Evolutionary conservation across 768 basidiomycete species (phyloP).

Genomic region (Pisolithus sp.): DNA sequence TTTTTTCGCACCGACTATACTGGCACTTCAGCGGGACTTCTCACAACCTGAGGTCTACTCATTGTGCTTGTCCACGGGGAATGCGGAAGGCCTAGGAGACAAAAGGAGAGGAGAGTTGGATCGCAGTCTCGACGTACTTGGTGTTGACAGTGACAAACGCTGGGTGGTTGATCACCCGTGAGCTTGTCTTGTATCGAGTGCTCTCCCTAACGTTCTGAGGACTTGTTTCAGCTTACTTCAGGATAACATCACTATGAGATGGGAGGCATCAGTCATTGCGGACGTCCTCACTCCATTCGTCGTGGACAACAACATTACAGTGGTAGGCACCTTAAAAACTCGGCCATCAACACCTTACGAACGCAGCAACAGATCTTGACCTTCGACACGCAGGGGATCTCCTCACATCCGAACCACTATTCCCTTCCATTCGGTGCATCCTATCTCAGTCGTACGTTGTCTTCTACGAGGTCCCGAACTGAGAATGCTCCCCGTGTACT

Average conservation of each 20-base stretch:
- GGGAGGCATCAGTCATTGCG: slow-evolving; percentile 59
- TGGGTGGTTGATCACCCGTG: slow-evolving; percentile 69
- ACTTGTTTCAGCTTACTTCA: slow-evolving; percentile 46
- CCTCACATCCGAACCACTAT: slow-evolving; percentile 83
- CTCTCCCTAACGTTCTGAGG: slow-evolving; percentile 6
- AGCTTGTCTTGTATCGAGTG: slow-evolving; percentile 23
- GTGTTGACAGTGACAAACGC: slow-evolving; percentile 48
- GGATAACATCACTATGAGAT: slow-evolving; percentile 64
- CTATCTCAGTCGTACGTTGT: slow-evolving; percentile 33
- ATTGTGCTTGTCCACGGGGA: slow-evolving; percentile 71
- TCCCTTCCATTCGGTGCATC: slow-evolving; percentile 57
- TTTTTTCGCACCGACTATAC: slow-evolving; percentile 86
- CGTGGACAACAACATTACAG: slow-evolving; percentile 49
- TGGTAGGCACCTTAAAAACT: slow-evolving; percentile 36
- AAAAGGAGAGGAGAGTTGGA: slow-evolving; percentile 52
- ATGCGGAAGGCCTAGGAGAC: slow-evolving; percentile 72
- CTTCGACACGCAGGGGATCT: slow-evolving; percentile 72
- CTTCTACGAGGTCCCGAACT: slow-evolving; percentile 23
- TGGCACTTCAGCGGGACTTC: slow-evolving; percentile 36
- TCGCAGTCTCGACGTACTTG: slow-evolving; percentile 60
- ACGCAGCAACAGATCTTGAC: slow-evolving; percentile 61
- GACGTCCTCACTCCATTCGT: slow-evolving; percentile 55
- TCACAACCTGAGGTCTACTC: slow-evolving; percentile 40
- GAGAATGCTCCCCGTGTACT: slow-evolving; percentile 39
- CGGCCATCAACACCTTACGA: not conserved